Conservation (phyloP, 2,329 filamentous ascomycete genomes). For the Nothomitra cinnamomea region DNA sequence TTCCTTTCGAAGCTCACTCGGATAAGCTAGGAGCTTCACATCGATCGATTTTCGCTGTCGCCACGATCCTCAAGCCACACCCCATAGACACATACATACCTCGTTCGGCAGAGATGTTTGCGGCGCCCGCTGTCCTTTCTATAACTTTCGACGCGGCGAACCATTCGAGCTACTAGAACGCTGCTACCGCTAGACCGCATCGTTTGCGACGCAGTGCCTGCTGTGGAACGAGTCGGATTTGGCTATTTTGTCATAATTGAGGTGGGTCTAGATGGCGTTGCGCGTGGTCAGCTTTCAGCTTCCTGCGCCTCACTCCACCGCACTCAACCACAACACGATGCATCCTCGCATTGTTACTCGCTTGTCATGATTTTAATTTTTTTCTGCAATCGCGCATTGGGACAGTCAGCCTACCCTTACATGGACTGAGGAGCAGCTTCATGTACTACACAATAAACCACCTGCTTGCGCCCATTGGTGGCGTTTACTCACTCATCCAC, state of each 20-base stretch:
- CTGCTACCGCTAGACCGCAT: not conserved
- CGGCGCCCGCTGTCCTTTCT: not conserved
- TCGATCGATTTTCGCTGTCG: not conserved
- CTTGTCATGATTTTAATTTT: not conserved
- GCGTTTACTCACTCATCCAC: not conserved
- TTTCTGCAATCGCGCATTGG: not conserved
- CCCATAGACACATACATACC: not conserved
- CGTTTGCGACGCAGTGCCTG: not conserved
- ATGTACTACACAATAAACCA: not conserved
- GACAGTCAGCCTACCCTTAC: not conserved
- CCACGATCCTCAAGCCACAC: not conserved
- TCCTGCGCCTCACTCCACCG: constrained; percentile 1
- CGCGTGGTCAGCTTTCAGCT: constrained; percentile 4
- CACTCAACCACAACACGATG: not conserved
- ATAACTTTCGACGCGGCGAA: not conserved
- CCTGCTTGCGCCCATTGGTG: not conserved
- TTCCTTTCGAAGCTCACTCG: too few relatives aligned
- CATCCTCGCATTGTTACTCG: constrained; percentile 3
- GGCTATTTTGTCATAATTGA: not conserved
- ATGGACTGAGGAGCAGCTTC: not conserved
- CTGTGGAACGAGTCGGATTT: not conserved
- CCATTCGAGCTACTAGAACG: not conserved
- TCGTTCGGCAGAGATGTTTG: not conserved
- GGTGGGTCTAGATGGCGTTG: constrained; percentile 1
- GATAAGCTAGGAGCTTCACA: not conserved